These are phyloP conservation scores for Dioscorea cayenensis DNA, from an alignment of 116 monocot genomes.

Conservation along the genomic window DNA sequence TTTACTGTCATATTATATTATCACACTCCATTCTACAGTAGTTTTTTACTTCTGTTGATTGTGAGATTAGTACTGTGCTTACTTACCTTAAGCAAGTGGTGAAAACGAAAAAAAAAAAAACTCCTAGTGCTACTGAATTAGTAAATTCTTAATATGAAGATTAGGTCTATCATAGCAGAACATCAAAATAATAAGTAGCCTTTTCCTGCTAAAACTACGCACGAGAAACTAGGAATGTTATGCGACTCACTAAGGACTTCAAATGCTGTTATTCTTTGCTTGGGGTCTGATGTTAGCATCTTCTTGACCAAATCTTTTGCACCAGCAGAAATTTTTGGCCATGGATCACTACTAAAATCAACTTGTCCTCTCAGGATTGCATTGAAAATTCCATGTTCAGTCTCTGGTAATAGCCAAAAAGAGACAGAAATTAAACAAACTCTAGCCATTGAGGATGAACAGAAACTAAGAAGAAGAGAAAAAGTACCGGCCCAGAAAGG, in stretches of 20 bases:
- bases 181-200: no score
- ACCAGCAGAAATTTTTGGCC: constrained; percentile 59
- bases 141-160: no score
- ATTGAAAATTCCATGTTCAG: constrained; percentile 72
- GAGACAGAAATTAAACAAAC: not conserved
- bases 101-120: no score
- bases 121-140: no score
- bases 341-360: constrained; percentile 64
- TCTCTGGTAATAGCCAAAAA: constrained; percentile 22
- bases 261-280: constrained; percentile 53
- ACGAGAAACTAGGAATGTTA: not conserved
- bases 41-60: no score
- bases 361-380: constrained; percentile 56
- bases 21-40: no score
- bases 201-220: not conserved
- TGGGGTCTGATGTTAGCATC: constrained; percentile 70
- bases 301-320: constrained; percentile 73
- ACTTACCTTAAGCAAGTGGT: no score
- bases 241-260: constrained; percentile 65
- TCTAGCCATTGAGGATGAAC: not conserved
- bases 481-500: constrained; percentile 59
- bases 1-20: no score
- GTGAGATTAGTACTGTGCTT: no score
- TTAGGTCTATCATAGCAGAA: no score
- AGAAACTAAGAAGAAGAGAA: not conserved